Percentiles rank a stretch among this genome's conserved stretches.
Conservation (phyloP, 805 yeast genomes). For the Torulaspora quercuum region DNA sequence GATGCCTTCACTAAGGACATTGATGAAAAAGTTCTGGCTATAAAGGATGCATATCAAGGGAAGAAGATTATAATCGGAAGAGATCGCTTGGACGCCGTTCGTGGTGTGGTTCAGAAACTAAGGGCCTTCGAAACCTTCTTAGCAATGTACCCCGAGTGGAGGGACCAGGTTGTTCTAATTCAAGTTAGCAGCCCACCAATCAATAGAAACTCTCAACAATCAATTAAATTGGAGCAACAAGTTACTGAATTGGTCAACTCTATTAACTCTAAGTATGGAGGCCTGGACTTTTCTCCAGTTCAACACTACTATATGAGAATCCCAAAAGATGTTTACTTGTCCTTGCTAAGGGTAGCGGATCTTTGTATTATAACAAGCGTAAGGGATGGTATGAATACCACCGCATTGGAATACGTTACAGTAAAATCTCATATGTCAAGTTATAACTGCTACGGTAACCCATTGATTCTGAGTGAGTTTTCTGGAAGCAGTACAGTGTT, state of each 20-base stretch:
- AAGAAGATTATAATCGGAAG: conserved; percentile 87
- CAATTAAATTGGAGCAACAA: conserved; percentile 67
- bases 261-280: conserved; percentile 83
- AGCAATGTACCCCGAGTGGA: conserved; percentile 90
- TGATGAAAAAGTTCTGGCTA: conserved; percentile 60
- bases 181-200: conserved; percentile 79
- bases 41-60: conserved; percentile 58
- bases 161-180: conserved; percentile 77
- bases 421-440: conserved; percentile 59
- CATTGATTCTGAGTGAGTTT: conserved; percentile 86
- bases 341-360: conserved; percentile 84
- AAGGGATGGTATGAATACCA: conserved; percentile 95
- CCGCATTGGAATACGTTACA: conserved; percentile 86
- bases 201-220: conserved; percentile 36
- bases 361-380: conserved; percentile 84
- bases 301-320: conserved; percentile 90
- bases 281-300: conserved; percentile 78
- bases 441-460: conserved; percentile 45
- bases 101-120: conserved; percentile 90
- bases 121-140: conserved; percentile 87
- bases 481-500: conserved; percentile 80
- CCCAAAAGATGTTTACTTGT: conserved; percentile 83
- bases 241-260: conserved; percentile 77
- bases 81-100: conserved; percentile 84
- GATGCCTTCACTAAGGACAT: conserved; percentile 49